These are phyloP conservation scores for Fusarium xyrophilum DNA, from an alignment of 2,329 filamentous ascomycete genomes.

Conservation along the genomic window DNA sequence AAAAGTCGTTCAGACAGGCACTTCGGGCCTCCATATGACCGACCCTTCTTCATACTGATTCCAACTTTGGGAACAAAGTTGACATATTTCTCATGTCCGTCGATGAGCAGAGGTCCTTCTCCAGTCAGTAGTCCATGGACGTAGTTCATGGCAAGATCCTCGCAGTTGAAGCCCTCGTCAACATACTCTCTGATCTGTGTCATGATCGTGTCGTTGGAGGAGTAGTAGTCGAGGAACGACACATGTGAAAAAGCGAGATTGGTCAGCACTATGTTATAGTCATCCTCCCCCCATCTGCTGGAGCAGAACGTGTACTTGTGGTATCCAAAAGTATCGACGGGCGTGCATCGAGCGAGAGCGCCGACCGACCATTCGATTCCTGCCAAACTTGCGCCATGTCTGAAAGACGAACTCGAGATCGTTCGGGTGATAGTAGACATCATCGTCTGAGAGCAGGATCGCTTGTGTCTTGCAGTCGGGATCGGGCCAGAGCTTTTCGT, in stretches of 20 bases:
- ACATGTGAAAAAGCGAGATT: conserved; percentile 50
- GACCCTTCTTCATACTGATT: conserved; percentile 46
- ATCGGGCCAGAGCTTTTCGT: conserved; percentile 49
- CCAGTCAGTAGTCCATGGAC: conserved; percentile 46
- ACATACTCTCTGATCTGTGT: conserved; percentile 47
- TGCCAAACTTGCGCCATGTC: conserved; percentile 50
- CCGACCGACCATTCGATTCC: conserved; percentile 46
- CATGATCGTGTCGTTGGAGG: conserved; percentile 44
- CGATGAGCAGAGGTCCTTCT: conserved; percentile 46
- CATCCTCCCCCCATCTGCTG: conserved; percentile 33
- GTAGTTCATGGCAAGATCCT: conserved; percentile 51
- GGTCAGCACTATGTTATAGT: conserved; percentile 49
- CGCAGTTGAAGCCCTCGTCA: conserved; percentile 50
- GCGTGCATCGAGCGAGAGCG: conserved; percentile 48
- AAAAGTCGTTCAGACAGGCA: conserved; percentile 47
- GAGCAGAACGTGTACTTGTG: conserved; percentile 47
- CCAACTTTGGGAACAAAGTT: conserved; percentile 44
- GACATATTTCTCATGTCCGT: conserved; percentile 44
- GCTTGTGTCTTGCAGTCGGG: conserved; percentile 48
- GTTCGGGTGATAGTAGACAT: conserved; percentile 49
- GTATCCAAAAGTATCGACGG: conserved; percentile 34
- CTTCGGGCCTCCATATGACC: conserved; percentile 47
- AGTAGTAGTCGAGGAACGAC: conserved; percentile 50
- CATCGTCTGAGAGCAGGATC: conserved; percentile 51
- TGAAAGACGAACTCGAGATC: conserved; percentile 53